A percentile compares a stretch with the other conserved stretches of the same genome.
phyloP scores from a whole-genome alignment of 495 filamentous ascomycete genomes.

The Xylaria nigripes region DNA sequence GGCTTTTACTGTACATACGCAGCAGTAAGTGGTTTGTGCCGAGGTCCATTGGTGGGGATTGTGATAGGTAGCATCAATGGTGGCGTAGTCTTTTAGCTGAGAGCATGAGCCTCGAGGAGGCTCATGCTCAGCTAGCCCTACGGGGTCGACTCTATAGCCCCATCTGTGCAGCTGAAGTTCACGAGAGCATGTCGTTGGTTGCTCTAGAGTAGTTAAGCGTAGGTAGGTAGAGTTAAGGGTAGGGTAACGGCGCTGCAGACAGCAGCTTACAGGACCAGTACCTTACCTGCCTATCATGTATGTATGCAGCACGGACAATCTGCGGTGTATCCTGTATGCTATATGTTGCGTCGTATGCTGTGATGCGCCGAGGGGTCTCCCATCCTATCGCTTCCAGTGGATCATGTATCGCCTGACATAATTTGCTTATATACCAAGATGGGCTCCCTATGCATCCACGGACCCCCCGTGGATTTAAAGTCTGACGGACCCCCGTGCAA shows the following conservation, averaged over 20 bases:
- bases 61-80: not conserved
- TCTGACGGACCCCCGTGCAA: too few relatives aligned
- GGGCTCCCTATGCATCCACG: too few relatives aligned
- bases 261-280: not conserved
- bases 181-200: not conserved
- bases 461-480: too few relatives aligned
- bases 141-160: conserved; percentile 1
- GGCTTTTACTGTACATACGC: not conserved
- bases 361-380: not conserved
- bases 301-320: not conserved
- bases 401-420: too few relatives aligned
- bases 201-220: not conserved
- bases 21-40: not conserved
- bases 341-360: not conserved
- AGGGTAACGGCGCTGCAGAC: not conserved
- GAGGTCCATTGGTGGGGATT: not conserved
- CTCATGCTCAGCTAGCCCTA: conserved; percentile 10
- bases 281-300: too few relatives aligned
- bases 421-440: too few relatives aligned
- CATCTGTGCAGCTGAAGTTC: conserved; percentile 6
- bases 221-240: not conserved
- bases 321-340: not conserved
- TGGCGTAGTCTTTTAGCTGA: not conserved
- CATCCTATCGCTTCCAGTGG: too few relatives aligned
- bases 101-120: not conserved